A percentile compares a stretch with the other conserved stretches of the same genome.
Conservation (phyloP, 768 basidiomycete genomes). For the Mrakia frigida region DNA sequence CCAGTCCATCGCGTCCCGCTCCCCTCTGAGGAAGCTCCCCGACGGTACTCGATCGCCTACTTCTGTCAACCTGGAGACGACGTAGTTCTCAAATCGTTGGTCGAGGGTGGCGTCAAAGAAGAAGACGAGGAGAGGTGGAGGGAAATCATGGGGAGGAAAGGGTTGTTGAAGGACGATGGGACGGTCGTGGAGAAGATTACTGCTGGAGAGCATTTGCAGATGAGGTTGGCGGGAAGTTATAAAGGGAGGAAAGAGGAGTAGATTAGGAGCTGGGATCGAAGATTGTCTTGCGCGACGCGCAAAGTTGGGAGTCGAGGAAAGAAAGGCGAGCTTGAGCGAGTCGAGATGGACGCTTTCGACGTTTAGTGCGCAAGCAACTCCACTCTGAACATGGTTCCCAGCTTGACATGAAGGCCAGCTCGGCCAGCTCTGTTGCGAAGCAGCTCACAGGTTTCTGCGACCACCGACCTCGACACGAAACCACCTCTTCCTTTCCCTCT, state of each 20-base stretch:
- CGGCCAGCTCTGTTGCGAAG: no score
- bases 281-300: no score
- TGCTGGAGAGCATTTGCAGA: conserved; percentile 14
- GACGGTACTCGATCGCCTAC: conserved; percentile 26
- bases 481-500: no score
- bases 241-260: conserved; percentile 7
- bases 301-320: no score
- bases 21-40: not conserved
- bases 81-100: not conserved
- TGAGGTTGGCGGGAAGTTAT: conserved; percentile 12
- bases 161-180: not conserved
- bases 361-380: no score
- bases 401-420: no score
- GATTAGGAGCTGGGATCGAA: no score
- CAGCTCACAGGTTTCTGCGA: no score
- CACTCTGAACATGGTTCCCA: no score
- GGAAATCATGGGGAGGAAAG: conserved; percentile 13
- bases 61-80: conserved; percentile 24
- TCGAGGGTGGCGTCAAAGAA: not conserved
- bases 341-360: no score
- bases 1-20: conserved; percentile 19
- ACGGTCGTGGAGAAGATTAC: conserved; percentile 10
- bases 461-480: no score
- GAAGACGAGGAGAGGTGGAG: not conserved
- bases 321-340: no score